phyloP scores from a whole-genome alignment of 2,329 filamentous ascomycete species.

The Trichophyton verrucosum region DNA sequence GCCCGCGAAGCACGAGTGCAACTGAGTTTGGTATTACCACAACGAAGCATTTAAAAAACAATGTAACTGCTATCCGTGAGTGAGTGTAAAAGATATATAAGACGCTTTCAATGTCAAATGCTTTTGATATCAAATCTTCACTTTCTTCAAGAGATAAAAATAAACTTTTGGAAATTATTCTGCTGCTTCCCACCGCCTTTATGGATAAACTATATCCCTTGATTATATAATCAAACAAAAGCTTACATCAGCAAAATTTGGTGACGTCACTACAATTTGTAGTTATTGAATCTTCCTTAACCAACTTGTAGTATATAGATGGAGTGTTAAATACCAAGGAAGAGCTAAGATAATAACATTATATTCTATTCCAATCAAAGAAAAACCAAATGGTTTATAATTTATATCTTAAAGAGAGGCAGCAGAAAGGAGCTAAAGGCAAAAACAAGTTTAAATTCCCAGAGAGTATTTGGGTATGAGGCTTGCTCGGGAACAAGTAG shows the following conservation, averaged over 20 bases:
- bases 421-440: neutral
- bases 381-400: neutral
- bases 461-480: neutral
- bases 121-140: neutral
- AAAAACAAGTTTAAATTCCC: neutral
- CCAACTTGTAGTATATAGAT: neutral
- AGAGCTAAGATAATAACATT: neutral
- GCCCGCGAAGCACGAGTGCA: conserved; percentile 5
- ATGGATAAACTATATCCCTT: neutral
- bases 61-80: neutral
- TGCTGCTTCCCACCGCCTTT: neutral
- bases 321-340: neutral
- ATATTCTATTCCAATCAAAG: neutral
- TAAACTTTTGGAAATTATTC: neutral
- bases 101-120: neutral
- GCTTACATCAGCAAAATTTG: neutral
- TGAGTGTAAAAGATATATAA: neutral
- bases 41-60: conserved; percentile 8
- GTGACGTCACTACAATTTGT: neutral
- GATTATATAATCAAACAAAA: neutral
- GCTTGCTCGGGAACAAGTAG: too few relatives aligned
- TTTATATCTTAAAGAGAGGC: neutral
- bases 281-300: too few relatives aligned
- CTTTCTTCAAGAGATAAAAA: neutral
- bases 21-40: conserved; percentile 5